phyloP scores from a whole-genome alignment of 225 moss, liverwort and hornwort genomes.

The Lunularia cruciata region DNA sequence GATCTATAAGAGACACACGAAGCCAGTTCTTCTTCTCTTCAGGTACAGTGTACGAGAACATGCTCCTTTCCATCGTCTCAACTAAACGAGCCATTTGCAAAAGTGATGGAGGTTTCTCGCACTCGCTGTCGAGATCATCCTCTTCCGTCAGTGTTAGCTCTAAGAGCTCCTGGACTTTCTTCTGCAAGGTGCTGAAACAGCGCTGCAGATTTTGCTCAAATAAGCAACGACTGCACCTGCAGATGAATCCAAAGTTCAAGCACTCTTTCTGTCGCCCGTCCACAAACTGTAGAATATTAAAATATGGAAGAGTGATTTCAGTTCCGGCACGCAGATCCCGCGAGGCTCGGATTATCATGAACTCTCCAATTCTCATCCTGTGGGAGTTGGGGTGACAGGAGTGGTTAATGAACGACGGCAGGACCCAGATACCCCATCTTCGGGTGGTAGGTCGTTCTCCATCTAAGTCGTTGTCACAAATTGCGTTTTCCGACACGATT shows the following conservation, averaged over 20 bases:
- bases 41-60: neutral
- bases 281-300: slow-evolving; percentile 18
- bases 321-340: slow-evolving; percentile 1
- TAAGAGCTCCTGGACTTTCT: neutral
- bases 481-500: neutral
- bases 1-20: neutral
- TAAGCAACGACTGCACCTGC: slow-evolving; percentile 8
- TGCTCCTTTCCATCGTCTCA: neutral
- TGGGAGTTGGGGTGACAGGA: slow-evolving; percentile 27
- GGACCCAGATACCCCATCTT: slow-evolving; percentile 16
- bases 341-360: slow-evolving; percentile 13
- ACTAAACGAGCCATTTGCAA: slow-evolving; percentile 1
- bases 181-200: neutral
- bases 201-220: neutral
- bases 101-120: neutral
- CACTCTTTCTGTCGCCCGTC: neutral
- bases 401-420: slow-evolving; percentile 37
- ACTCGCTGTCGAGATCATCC: neutral
- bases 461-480: neutral
- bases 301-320: slow-evolving; percentile 28
- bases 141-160: neutral
- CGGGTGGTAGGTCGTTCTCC: neutral
- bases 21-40: slow-evolving; percentile 11
- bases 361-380: slow-evolving; percentile 14
- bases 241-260: neutral